Evolutionary conservation across 371 early-diverging fungal genomes (phyloP), one percentile per base, ranked within the genome.

Genomic region (Neoconidiobolus thromboides): DNA sequence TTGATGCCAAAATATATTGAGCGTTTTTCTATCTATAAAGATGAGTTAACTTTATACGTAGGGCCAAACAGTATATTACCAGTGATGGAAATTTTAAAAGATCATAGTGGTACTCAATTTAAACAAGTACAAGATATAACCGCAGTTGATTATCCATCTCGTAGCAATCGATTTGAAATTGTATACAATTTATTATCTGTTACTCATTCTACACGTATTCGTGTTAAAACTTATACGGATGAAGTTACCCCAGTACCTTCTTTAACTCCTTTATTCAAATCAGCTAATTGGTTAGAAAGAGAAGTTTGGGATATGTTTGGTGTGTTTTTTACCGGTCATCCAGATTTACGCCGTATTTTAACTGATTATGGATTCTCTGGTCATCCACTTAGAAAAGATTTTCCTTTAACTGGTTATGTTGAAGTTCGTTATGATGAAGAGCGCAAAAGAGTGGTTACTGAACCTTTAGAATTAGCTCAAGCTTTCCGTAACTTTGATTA

Each of bases 291-390:
- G 98, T 85, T 87, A 63, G 98, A 97, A 74, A 86, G 98, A 69
- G 98, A 97, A 72, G 89, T 86, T 7, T 97, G 87, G 73, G 98
- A 97, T 69, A 96, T 97, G 96, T 97, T 81, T 71, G 98, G 98
- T 64, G 80, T 97, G 63, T 91, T 89, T 73, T 97, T 95, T 68
- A 76, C 82, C 1, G 87, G 85, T 57, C 98, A 97, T 67, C 98
- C 98, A 10, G 98, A 97, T 76, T 73, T 97, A 64, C 71, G 98
- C 55, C 78, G 98, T 61, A 96, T 97, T 67, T 79, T 97, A 75
- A 95, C 96, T 55, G 97, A 97, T 73, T 97, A 96, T 68, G 97
- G 97, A 52, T 97, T 96, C 65, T 93, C 93, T 74, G 97, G 98
- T 10, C 85, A 96, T 72, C 96, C 98, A 54, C 68, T 97, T 65